Evolutionary conservation across 2,329 filamentous ascomycete species (phyloP), one percentile per base, ranked within the genome.

Genomic region (Coniella lustricola): DNA sequence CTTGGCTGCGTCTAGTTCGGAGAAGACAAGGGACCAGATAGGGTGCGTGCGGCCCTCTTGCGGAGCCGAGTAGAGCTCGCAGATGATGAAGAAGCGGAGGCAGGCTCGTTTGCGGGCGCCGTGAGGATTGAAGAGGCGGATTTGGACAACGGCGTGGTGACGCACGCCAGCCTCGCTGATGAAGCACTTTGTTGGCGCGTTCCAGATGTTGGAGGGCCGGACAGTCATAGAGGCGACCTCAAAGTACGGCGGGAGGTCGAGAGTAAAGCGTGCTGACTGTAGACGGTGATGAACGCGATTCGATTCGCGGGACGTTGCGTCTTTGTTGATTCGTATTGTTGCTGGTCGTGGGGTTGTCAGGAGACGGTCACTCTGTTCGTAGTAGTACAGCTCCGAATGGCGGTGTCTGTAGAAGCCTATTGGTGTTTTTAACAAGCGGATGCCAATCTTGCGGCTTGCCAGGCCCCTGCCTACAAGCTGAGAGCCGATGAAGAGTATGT

Each of bases 401-500:
- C 13, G 14, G 3, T 29, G 29, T 21, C 40, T 18, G 29, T 42
- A 42, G 40, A 42, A 42, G 29, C 40, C 40, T 13, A 29, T 16
- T 10, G 40, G 22, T 14, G 40, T 21, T 18, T 42, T 42, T 2
- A 42, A 12, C 9, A 42, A 13, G 22, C 17, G 40, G 16, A 42
- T 42, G 29, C 40, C 40, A 7, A 42, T 42, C 16, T 42, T 42
- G 3, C 32, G 31, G 10, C 25, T 42, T 17, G 31, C 40, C 14
- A 42, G 32, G 3, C 40, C 29, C 17, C 12, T 42, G 14, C 40
- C 40, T n/a, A 42, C 40, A 7, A 42, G 40, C 16, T 42, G 40
- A 14, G 40, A 42, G 18, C 40, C 40, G 8, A 42, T 12, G 3
- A 33, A 42, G 2, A 54, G 44, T 35, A 54, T 36, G 37, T 50